Evolutionary conservation across 2,329 filamentous ascomycete species (phyloP), one percentile per base, ranked within the genome.

Genomic region (Aspergillus tubingensis): DNA sequence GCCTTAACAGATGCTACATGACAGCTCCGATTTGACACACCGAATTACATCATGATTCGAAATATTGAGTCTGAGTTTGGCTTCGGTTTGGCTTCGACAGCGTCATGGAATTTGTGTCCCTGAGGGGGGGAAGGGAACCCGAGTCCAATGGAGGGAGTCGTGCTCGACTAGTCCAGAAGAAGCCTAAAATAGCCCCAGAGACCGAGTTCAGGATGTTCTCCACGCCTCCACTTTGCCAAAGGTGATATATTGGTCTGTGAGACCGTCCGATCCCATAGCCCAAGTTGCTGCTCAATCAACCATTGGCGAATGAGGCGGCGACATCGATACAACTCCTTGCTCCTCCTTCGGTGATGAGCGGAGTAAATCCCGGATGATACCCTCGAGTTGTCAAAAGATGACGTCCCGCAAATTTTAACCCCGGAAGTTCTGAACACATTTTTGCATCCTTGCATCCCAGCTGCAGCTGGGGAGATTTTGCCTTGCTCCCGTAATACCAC

Each of bases 181-280:
- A 32, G 49, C 43, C 36, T 55, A 50, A 48, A 38, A 39, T 57
- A 51, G 39, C 38, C 51, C 41, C 36, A 55, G 56, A 49, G 25
- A 2, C 53, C 44, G 44, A 61, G 53, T 30, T 32, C 49, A 52
- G 53, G 44, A 56, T 55, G 58, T 54, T 62, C 65, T 61, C 65
- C 65, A 67, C 65, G 49, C 59, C 65, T 65, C 65, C 62, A 66
- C 65, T 63, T 36, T 57, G 43, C 23, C 58, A 53, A 38, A 58
- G 30, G 47, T 62, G 50, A 63, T 60, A 60, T 43, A 17, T 38
- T 63, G 63, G 55, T 63, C 58, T 61, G 30, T 38, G 50, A 39
- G 58, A 63, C 54, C 50, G 53, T 61, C 41, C 54, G 39, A 27
- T 43, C 60, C 53, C 48, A 50, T 32, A 27, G 30, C 21, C 47